A percentile compares a stretch with the other conserved stretches of the same genome.
phyloP scores from a whole-genome alignment of 352 stramenopile genomes.

The Phytophthora capsici region DNA sequence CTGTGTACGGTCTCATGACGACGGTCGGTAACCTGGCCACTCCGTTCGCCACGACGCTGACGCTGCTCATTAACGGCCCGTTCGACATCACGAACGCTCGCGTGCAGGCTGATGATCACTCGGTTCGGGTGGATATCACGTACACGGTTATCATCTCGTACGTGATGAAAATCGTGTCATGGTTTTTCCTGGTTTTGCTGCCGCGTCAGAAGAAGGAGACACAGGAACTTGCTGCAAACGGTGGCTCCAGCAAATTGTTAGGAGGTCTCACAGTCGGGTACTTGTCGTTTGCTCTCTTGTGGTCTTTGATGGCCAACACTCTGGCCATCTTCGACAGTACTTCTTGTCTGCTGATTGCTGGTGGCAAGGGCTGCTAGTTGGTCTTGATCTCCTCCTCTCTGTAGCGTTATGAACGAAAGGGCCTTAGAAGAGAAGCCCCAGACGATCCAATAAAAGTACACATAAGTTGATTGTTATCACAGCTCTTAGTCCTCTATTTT shows the following conservation, averaged over 20 bases:
- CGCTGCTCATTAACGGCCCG: conserved; percentile 42
- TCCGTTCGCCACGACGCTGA: conserved; percentile 48
- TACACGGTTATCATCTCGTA: conserved; percentile 52
- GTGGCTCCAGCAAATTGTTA: conserved; percentile 43
- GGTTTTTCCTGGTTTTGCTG: conserved; percentile 44
- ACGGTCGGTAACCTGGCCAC: conserved; percentile 47
- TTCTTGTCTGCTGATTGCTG: conserved; percentile 49
- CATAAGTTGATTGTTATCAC: conserved; percentile 28
- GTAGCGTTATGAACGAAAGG: conserved; percentile 27
- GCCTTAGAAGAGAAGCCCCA: conserved; percentile 15
- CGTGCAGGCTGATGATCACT: conserved; percentile 45
- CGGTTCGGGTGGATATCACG: conserved; percentile 43
- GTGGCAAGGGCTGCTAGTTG: conserved; percentile 42
- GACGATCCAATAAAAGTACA: conserved; percentile 26
- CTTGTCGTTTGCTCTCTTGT: conserved; percentile 43
- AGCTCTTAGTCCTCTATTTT: no score
- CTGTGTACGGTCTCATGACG: conserved; percentile 54
- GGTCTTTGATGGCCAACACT: conserved; percentile 48
- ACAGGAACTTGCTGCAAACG: conserved; percentile 35
- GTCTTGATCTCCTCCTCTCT: background rate
- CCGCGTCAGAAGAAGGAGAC: conserved; percentile 53
- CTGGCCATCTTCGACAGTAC: conserved; percentile 49
- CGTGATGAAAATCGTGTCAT: conserved; percentile 41
- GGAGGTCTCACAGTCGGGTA: conserved; percentile 44
- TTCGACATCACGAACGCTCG: conserved; percentile 52